Conservation (phyloP, 2,329 filamentous ascomycete genomes). For the Colletotrichum endophyticum region DNA sequence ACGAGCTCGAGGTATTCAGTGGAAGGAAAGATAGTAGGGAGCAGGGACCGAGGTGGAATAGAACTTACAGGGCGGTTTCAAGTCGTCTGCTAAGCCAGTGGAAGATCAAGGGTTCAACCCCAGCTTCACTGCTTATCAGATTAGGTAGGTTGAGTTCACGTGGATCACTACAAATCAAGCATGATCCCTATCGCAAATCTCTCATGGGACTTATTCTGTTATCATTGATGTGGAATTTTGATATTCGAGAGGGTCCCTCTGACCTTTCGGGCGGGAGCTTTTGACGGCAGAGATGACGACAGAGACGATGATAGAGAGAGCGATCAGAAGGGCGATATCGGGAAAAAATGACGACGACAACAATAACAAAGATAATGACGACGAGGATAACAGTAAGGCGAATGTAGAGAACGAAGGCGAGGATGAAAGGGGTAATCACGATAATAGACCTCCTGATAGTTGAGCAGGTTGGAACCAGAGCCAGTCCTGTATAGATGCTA, state of each 20-base stretch:
- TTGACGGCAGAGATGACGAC: not conserved
- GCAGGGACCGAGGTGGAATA: not conserved
- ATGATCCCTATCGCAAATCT: not conserved
- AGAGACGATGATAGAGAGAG: not conserved
- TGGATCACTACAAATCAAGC: rapidly evolving
- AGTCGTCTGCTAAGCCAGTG: not conserved
- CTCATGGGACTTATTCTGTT: not conserved
- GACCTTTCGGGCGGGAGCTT: not conserved
- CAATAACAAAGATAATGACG: too few species aligned
- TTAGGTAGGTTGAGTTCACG: not conserved
- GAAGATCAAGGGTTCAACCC: not conserved
- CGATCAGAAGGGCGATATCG: too few species aligned
- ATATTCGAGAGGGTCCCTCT: rapidly evolving
- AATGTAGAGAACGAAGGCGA: too few species aligned
- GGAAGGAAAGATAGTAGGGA: not conserved
- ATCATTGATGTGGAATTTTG: not conserved
- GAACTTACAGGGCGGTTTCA: not conserved
- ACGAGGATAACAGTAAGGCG: too few species aligned
- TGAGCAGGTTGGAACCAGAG: not conserved
- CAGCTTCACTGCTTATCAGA: not conserved
- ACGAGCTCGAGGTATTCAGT: rapidly evolving
- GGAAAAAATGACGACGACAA: too few species aligned
- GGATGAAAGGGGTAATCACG: not conserved
- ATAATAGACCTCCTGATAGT: not conserved
- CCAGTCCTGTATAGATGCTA: not conserved